Conservation (phyloP, 148 eudicot species). For the Polygonum aviculare region DNA sequence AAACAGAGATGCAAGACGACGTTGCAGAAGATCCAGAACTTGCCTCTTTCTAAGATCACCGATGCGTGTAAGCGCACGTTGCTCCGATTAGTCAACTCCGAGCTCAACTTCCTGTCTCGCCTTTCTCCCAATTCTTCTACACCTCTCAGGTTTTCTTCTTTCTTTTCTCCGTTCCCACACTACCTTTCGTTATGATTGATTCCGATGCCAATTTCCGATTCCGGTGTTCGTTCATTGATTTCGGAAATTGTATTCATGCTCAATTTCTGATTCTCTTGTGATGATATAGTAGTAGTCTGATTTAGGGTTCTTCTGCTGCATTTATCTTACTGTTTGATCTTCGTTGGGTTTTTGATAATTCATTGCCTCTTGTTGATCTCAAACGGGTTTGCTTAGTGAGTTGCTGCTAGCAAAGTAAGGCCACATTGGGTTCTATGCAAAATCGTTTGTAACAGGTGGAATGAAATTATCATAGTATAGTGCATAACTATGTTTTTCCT, state of each 20-base stretch:
- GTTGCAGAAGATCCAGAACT: conserved; percentile 22
- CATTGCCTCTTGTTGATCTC: not conserved
- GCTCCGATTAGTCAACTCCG: conserved; percentile 53
- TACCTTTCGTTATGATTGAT: not conserved
- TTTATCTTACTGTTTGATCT: not conserved
- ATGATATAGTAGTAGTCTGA: not conserved
- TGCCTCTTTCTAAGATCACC: conserved; percentile 34
- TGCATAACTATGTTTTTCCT: not conserved
- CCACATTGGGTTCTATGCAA: not conserved
- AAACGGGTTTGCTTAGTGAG: not conserved
- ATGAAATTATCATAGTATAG: not conserved
- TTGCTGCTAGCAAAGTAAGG: not conserved
- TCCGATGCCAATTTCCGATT: not conserved
- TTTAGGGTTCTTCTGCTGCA: conserved; percentile 5
- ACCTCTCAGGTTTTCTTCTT: conserved; percentile 24
- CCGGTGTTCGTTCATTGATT: not conserved
- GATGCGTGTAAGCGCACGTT: conserved; percentile 38
- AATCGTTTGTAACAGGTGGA: not conserved
- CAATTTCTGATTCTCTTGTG: not conserved
- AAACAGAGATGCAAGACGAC: conserved; percentile 40
- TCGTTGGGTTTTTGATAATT: not conserved
- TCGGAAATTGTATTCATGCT: not conserved
- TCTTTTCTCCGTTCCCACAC: not conserved
- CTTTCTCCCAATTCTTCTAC: conserved; percentile 22
- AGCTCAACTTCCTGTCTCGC: conserved; percentile 60